Conservation (phyloP, 305 asterid species). For the Solanum hybrid region DNA sequence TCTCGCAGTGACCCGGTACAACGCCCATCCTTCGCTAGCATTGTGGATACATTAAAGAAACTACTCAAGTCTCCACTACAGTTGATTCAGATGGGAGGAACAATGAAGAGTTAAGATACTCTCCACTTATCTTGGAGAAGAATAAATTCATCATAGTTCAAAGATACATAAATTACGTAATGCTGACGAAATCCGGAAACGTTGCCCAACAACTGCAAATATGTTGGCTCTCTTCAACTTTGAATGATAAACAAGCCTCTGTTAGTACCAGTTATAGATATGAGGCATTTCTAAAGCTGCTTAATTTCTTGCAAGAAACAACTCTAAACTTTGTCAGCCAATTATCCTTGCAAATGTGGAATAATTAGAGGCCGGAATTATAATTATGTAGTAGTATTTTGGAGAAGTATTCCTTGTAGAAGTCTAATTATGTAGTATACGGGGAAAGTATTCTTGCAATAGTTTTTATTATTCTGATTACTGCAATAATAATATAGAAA, state of each 20-base stretch:
- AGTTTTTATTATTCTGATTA: not conserved
- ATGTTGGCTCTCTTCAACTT: not conserved
- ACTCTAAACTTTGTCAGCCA: not conserved
- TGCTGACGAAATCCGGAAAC: not conserved
- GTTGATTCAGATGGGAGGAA: conserved; percentile 57
- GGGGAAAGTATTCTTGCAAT: not conserved
- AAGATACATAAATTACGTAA: not conserved
- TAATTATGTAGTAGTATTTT: not conserved
- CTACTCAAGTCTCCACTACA: conserved; percentile 72
- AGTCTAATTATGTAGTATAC: not conserved
- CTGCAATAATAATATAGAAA: not conserved
- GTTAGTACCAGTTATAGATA: not conserved
- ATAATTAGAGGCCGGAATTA: not conserved
- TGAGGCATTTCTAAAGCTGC: not conserved
- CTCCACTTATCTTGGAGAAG: not conserved
- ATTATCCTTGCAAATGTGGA: not conserved
- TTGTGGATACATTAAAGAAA: conserved; percentile 72
- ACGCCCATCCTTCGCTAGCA: conserved; percentile 55
- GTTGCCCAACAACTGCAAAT: not conserved
- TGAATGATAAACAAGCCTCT: conserved; percentile 3
- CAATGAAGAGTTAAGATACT: conserved; percentile 13
- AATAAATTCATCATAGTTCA: not conserved
- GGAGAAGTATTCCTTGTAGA: not conserved
- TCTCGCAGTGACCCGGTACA: conserved; percentile 59
- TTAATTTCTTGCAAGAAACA: not conserved